Conservation (phyloP, 148 eudicot genomes). For the Rhododendron henanense region DNA sequence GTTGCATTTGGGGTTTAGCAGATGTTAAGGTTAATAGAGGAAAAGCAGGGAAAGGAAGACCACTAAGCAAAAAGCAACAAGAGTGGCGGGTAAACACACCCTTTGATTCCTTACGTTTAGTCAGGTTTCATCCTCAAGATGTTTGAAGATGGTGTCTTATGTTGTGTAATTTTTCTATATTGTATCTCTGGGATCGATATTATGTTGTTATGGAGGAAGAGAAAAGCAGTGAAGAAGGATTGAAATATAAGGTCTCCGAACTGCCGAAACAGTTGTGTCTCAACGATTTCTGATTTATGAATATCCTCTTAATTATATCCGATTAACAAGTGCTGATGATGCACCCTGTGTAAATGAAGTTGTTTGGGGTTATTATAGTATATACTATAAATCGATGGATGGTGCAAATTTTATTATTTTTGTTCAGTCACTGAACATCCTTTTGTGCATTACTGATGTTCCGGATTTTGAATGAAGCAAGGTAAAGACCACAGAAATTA, state of each 20-base stretch:
- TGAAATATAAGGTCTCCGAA: background rate
- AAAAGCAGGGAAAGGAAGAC: conserved; percentile 76
- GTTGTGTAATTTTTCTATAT: background rate
- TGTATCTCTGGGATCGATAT: background rate
- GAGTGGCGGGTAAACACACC: conserved; percentile 75
- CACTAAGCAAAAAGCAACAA: conserved; percentile 71
- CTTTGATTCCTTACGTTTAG: conserved; percentile 55
- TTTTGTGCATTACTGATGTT: background rate
- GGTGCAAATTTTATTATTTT: background rate
- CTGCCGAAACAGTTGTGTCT: background rate
- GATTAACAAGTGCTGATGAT: background rate
- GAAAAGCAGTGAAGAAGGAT: background rate
- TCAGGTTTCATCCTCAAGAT: conserved; percentile 41
- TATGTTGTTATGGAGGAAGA: background rate
- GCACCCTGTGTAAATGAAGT: background rate
- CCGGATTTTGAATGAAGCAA: too few relatives aligned
- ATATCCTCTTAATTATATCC: background rate
- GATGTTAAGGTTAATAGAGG: conserved; percentile 74
- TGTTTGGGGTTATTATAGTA: background rate
- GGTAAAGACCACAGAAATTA: too few relatives aligned
- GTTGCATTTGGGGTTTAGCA: conserved; percentile 79
- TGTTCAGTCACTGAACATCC: background rate
- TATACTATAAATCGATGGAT: background rate
- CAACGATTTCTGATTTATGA: background rate
- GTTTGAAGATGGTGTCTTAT: background rate